Conservation (phyloP, 768 basidiomycete species). For the Ramaria rubella region DNA sequence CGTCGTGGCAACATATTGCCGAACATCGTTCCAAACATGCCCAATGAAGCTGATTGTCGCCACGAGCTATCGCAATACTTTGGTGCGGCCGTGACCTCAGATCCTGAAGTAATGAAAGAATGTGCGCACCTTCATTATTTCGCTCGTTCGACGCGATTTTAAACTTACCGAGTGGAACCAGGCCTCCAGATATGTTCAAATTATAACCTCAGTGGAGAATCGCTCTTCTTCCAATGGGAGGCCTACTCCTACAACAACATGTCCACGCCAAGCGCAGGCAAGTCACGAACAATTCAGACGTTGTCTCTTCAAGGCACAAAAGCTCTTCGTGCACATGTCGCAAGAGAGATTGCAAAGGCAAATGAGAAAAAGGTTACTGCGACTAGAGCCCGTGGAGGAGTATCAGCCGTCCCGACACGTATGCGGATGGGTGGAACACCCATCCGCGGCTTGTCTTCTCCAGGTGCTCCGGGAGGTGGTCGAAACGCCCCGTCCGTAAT, state of each 20-base stretch:
- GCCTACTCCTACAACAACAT: conserved; percentile 27
- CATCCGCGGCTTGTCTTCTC: background rate
- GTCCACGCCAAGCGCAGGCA: background rate
- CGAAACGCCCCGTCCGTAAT: background rate
- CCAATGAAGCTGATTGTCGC: background rate
- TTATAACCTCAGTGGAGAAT: conserved; percentile 31
- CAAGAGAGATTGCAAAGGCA: conserved; percentile 5
- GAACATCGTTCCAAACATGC: background rate
- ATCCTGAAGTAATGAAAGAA: conserved; percentile 6
- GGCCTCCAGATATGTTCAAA: conserved; percentile 33
- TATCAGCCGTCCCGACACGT: background rate
- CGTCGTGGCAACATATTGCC: background rate
- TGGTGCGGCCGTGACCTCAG: conserved; percentile 8
- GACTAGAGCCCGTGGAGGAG: background rate
- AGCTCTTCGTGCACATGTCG: conserved; percentile 8
- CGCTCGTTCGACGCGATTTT: background rate
- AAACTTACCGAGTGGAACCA: conserved; percentile 14
- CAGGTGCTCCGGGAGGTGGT: background rate
- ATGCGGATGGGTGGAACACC: background rate
- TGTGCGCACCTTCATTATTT: conserved; percentile 11
- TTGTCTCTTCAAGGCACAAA: conserved; percentile 9
- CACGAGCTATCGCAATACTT: conserved; percentile 4
- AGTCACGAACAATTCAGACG: background rate
- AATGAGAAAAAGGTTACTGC: background rate
- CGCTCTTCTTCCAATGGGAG: conserved; percentile 39